A percentile compares a stretch with the other conserved stretches of the same genome.
phyloP scores from a whole-genome alignment of 2,329 filamentous ascomycete species.

The Aureobasidium sp. region DNA sequence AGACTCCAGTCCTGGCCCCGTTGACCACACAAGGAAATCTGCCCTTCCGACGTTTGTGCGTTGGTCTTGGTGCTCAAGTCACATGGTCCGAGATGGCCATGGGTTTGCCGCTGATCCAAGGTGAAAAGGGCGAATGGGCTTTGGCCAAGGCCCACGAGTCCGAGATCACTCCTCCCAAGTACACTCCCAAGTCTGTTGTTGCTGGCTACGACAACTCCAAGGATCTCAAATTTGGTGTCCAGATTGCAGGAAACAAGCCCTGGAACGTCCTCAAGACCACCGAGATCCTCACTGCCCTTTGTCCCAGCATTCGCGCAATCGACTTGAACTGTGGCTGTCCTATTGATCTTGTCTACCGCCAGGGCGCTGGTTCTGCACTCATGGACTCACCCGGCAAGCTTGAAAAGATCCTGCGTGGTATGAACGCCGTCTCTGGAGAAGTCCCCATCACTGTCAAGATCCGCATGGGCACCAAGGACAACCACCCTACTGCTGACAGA shows the following conservation, averaged over 20 bases:
- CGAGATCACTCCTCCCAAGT: slow-evolving; percentile 66
- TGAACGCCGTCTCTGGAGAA: slow-evolving; percentile 88
- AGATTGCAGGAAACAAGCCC: slow-evolving; percentile 87
- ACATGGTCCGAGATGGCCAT: slow-evolving; percentile 99
- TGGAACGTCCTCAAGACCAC: slow-evolving; percentile 86
- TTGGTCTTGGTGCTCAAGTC: slow-evolving; percentile 79
- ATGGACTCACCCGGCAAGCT: slow-evolving; percentile 84
- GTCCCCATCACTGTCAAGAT: slow-evolving; percentile 94
- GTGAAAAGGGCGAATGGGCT: slow-evolving; percentile 88
- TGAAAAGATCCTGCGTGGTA: slow-evolving; percentile 89
- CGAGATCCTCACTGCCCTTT: slow-evolving; percentile 67
- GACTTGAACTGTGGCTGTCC: slow-evolving; percentile 97
- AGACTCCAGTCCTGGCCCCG: slow-evolving; percentile 89
- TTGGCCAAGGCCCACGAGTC: slow-evolving; percentile 86
- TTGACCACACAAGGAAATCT: slow-evolving; percentile 95
- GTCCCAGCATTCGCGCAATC: slow-evolving; percentile 80
- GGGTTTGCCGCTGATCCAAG: slow-evolving; percentile 80
- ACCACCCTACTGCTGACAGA: slow-evolving; percentile 69
- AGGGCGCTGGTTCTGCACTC: slow-evolving; percentile 82
- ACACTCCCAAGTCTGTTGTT: slow-evolving; percentile 55
- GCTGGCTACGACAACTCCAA: slow-evolving; percentile 72
- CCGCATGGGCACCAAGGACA: slow-evolving; percentile 79
- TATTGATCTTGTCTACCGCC: slow-evolving; percentile 85
- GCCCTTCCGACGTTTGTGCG: slow-evolving; percentile 84
- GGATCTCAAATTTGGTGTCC: slow-evolving; percentile 83